Base-by-base conservation (phyloP, 345 rosid species). In the Citrus cavaleriei region DNA sequence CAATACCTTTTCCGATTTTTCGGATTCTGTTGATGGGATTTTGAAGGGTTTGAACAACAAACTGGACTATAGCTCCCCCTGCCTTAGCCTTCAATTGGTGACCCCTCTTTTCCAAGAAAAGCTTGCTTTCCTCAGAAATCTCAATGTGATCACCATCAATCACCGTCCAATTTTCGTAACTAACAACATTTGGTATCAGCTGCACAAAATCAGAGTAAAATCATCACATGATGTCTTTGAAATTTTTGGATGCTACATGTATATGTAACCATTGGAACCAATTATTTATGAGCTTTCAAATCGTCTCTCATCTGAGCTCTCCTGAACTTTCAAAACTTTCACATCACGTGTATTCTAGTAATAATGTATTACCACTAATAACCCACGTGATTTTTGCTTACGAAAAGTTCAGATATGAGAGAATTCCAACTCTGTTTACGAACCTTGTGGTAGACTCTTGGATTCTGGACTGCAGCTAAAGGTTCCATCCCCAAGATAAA, bases 401-500 rank as follows among this genome's bases (percentile, higher is more conserved):
- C 5, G 18, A 46, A 46, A 46, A 46, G 18, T 46, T 46, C 51
- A 46, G 18, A 12, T 13, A 46, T 0, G 51, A 46, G 18, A 10
- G 51, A 46, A 46, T 46, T 46, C 51, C 51, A 12, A 46, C 51
- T 42, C 6, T 38, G 63, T 4, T 6, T 54, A 68, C 21, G 5
- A 55, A 95, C 99, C 93, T 12, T 81, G 77, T 91, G 97, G 83
- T 91, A 95, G 81, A 95, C 82, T 86, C 99, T 89, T 72, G 99
- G 91, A 80, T 85, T 87, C 80, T 90, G 88, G 34, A 95, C 99
- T 40, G 99, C 98, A 32, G 85, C 81, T 77, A 84, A 79, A 37
- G 99, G 98, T 37, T 89, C 91, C 95, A 93, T 88, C 81, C 92
- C 92, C 81, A 89, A 75, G 72, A 91, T 73, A 81, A 95, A 92